A percentile compares a stretch with the other conserved stretches of the same genome.
Evolutionary conservation across 805 yeast genomes (phyloP).

Genomic region (Maudiozyma turicensis): DNA sequence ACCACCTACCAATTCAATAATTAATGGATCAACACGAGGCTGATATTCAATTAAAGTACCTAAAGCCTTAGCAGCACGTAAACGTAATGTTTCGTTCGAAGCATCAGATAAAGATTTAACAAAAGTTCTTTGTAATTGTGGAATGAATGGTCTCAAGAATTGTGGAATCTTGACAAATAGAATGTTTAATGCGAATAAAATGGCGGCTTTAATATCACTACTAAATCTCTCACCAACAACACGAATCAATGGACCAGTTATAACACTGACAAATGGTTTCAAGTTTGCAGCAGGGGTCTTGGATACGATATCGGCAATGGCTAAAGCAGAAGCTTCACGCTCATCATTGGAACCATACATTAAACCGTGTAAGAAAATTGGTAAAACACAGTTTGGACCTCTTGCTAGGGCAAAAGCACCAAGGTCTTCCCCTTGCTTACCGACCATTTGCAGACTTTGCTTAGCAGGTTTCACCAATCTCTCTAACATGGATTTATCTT

Average conservation of each 20-base stretch:
- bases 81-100: conserved; percentile 58
- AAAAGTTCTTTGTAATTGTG: conserved; percentile 94
- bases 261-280: conserved; percentile 81
- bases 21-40: conserved; percentile 89
- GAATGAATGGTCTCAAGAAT: conserved; percentile 88
- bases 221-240: conserved; percentile 93
- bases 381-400: conserved; percentile 82
- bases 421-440: conserved; percentile 52
- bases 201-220: conserved; percentile 90
- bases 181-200: conserved; percentile 70
- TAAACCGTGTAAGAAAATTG: conserved; percentile 87
- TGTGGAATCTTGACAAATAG: conserved; percentile 78
- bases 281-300: conserved; percentile 76
- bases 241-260: conserved; percentile 96
- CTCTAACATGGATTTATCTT: conserved; percentile 69
- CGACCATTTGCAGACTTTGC: conserved; percentile 58
- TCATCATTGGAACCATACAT: conserved; percentile 85
- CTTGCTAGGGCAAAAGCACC: conserved; percentile 64
- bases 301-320: conserved; percentile 76
- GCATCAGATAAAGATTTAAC: conserved; percentile 83
- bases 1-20: conserved; percentile 71
- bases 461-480: conserved; percentile 71
- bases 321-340: conserved; percentile 79
- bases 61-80: conserved; percentile 81
- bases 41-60: conserved; percentile 83